These are phyloP conservation scores for Fusarium tricinctum DNA, from an alignment of 2,329 filamentous ascomycete genomes.

Conservation along the genomic window DNA sequence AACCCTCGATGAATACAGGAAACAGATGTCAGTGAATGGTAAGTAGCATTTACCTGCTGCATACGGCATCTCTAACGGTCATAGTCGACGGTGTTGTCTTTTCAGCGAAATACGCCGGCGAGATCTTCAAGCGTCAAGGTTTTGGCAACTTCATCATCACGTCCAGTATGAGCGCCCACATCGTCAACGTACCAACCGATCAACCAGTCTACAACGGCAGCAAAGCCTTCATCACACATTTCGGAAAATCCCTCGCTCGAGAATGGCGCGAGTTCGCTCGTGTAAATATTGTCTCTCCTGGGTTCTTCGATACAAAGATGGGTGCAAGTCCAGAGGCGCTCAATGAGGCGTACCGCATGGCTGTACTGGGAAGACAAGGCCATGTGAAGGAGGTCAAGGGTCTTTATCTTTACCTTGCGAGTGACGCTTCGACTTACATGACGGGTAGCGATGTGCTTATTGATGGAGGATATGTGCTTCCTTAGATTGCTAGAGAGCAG, in stretches of 20 bases:
- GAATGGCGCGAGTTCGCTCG: conserved; percentile 70
- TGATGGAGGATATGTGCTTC: conserved; percentile 38
- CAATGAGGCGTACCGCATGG: conserved; percentile 65
- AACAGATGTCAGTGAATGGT: conserved; percentile 68
- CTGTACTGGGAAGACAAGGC: conserved; percentile 67
- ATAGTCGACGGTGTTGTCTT: conserved; percentile 64
- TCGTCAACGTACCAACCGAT: conserved; percentile 65
- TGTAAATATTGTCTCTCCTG: conserved; percentile 64
- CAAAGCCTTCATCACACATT: conserved; percentile 68
- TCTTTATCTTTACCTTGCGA: conserved; percentile 67
- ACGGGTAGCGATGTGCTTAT: conserved; percentile 38
- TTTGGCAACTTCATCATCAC: conserved; percentile 66
- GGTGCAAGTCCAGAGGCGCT: conserved; percentile 59
- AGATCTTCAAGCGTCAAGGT: conserved; percentile 59
- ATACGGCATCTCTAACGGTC: background rate
- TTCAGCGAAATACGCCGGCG: conserved; percentile 60
- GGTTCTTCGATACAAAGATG: conserved; percentile 67
- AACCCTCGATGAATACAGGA: conserved; percentile 64
- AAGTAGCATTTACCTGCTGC: conserved; percentile 18
- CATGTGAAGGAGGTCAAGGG: conserved; percentile 77
- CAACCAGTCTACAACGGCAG: conserved; percentile 69
- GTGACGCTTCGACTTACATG: conserved; percentile 57
- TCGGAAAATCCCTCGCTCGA: conserved; percentile 66
- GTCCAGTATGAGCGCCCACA: conserved; percentile 62
- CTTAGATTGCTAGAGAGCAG: background rate